Percentiles rank a stretch among this genome's conserved stretches.
Conservation (phyloP, 257 asterid species). For the Schizonepeta tenuifolia region DNA sequence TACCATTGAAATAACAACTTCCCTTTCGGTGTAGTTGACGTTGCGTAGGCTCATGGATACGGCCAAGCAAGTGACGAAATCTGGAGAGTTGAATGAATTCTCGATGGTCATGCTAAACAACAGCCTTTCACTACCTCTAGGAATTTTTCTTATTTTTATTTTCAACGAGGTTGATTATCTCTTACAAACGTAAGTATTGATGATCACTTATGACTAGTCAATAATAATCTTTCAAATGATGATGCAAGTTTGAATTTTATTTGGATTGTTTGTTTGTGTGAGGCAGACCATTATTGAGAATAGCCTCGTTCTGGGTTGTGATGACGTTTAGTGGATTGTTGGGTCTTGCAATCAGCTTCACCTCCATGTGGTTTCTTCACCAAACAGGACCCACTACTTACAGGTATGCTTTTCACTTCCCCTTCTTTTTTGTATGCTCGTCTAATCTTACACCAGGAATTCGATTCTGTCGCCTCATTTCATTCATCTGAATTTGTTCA, state of each 20-base stretch:
- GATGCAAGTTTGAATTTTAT: background rate
- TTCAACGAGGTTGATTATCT: constrained; percentile 82
- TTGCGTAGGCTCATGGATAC: constrained; percentile 91
- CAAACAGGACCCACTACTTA: constrained; percentile 94
- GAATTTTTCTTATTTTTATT: constrained; percentile 57
- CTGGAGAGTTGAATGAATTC: constrained; percentile 86
- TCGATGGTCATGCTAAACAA: constrained; percentile 92
- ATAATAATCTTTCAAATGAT: too few relatives aligned
- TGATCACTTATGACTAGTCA: background rate
- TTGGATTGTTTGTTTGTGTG: background rate
- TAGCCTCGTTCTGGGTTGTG: constrained; percentile 80
- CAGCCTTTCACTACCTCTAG: constrained; percentile 79
- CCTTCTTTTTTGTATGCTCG: background rate
- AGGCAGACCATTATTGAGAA: constrained; percentile 72
- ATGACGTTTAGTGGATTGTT: constrained; percentile 82
- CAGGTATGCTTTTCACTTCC: constrained; percentile 47
- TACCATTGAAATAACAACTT: background rate
- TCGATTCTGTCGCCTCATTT: too few relatives aligned
- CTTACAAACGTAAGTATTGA: constrained; percentile 71
- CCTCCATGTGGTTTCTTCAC: constrained; percentile 98
- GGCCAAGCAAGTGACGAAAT: constrained; percentile 82
- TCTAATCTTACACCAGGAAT: background rate
- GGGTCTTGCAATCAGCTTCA: constrained; percentile 89
- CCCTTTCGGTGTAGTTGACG: constrained; percentile 59
- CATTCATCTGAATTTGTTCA: constrained; percentile 36